A percentile compares a stretch with the other conserved stretches of the same genome.
phyloP scores from a whole-genome alignment of 441 rosid species.

The Jatropha multifida region DNA sequence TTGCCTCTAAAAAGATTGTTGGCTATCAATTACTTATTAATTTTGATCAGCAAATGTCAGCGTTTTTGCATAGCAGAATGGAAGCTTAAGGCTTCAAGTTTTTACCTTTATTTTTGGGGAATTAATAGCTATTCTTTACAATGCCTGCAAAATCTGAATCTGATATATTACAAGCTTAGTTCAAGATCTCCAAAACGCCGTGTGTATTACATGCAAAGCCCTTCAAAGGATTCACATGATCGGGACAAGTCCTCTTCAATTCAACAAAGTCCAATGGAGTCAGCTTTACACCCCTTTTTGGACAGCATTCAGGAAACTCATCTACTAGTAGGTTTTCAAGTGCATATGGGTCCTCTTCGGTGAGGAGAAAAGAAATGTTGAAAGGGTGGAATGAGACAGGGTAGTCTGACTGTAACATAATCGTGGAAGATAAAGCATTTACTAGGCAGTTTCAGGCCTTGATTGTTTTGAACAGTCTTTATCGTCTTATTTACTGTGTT shows the following conservation, averaged over 20 bases:
- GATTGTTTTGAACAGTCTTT: constrained; percentile 49
- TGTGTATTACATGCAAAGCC: constrained; percentile 73
- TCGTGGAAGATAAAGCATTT: constrained; percentile 59
- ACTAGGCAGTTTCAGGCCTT: constrained; percentile 60
- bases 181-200: constrained; percentile 64
- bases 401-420: constrained; percentile 83
- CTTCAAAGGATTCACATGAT: constrained; percentile 78
- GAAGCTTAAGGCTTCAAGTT: background rate
- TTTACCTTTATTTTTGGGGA: background rate
- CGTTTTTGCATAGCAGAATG: background rate
- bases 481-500: constrained; percentile 68
- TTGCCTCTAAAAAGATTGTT: background rate
- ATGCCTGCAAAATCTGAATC: constrained; percentile 63
- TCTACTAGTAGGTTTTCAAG: constrained; percentile 83
- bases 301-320: constrained; percentile 80
- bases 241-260: constrained; percentile 71
- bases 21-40: background rate
- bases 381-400: constrained; percentile 82
- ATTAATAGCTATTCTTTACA: background rate
- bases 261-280: constrained; percentile 79
- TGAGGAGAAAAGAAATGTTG: constrained; percentile 57
- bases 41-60: background rate
- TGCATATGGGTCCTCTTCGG: constrained; percentile 68
- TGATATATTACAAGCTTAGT: constrained; percentile 66
- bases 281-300: constrained; percentile 73